Percentiles rank a stretch among this genome's conserved stretches.
These are phyloP conservation scores for Bolboschoenus planiculmis DNA, from an alignment of 176 grass and related monocot species.

Conservation along the genomic window DNA sequence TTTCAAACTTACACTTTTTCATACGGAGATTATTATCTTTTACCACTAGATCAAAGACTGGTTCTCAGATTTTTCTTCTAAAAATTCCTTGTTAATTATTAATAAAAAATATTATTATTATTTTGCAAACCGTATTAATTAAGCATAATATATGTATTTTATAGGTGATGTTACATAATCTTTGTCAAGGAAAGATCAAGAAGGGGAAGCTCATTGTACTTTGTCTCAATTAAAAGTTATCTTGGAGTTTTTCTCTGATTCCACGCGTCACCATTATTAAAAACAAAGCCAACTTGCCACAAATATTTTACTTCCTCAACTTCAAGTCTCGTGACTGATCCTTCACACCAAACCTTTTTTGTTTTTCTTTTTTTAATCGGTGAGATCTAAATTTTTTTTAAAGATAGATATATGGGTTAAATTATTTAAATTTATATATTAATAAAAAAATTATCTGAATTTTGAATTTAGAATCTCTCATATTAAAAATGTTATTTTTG, in stretches of 20 bases:
- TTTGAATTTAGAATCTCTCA: too few relatives aligned
- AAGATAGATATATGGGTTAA: too few relatives aligned
- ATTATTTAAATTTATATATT: too few relatives aligned
- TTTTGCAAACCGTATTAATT: too few relatives aligned
- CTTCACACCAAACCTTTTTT: not conserved
- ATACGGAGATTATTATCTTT: too few relatives aligned
- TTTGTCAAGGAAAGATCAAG: not conserved
- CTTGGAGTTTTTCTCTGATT: not conserved
- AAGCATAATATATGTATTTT: too few relatives aligned
- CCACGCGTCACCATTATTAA: constrained; percentile 4
- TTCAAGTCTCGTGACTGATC: constrained; percentile 14
- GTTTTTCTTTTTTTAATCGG: not conserved
- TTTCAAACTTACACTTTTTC: too few relatives aligned
- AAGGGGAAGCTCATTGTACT: not conserved
- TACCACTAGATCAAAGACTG: too few relatives aligned
- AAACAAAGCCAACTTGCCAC: not conserved
- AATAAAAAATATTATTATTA: not conserved
- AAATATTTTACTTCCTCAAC: constrained; percentile 8
- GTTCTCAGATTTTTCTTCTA: not conserved
- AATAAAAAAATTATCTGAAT: too few relatives aligned
- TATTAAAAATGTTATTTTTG: too few relatives aligned
- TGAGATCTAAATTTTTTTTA: too few relatives aligned
- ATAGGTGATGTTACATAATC: not conserved
- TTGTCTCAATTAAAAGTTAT: constrained; percentile 15
- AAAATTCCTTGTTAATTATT: not conserved